Conservation (phyloP, 805 yeast genomes). For the Candida sonorensis region DNA sequence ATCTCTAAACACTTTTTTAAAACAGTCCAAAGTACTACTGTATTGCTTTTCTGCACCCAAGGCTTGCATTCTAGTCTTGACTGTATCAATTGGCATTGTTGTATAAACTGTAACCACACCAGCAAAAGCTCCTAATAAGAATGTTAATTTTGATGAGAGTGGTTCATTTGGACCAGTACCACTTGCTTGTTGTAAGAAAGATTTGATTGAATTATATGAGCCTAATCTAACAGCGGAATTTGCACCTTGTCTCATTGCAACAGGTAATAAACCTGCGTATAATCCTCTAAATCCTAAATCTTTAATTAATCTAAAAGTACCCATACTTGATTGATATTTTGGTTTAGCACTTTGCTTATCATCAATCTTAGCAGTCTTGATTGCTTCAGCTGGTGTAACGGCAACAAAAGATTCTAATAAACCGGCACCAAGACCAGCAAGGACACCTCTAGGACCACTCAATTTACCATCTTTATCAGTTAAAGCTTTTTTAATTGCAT, state of each 20-base stretch:
- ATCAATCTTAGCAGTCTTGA: conserved; percentile 92
- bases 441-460: conserved; percentile 83
- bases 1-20: conserved; percentile 66
- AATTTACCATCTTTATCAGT: conserved; percentile 82
- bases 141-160: conserved; percentile 71
- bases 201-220: conserved; percentile 82
- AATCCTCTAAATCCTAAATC: conserved; percentile 82
- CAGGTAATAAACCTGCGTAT: conserved; percentile 87
- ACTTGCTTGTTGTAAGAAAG: conserved; percentile 63
- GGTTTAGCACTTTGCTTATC: conserved; percentile 77
- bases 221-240: conserved; percentile 94
- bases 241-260: conserved; percentile 91
- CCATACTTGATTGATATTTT: conserved; percentile 65
- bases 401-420: conserved; percentile 86
- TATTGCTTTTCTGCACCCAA: conserved; percentile 69
- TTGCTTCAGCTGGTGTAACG: conserved; percentile 95
- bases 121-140: conserved; percentile 83
- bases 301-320: conserved; percentile 55
- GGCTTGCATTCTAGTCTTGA: conserved; percentile 95
- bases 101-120: conserved; percentile 86
- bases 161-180: conserved; percentile 66
- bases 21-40: conserved; percentile 74
- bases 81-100: conserved; percentile 94
- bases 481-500: conserved; percentile 68
- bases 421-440: conserved; percentile 98